A percentile compares a stretch with the other conserved stretches of the same genome.
phyloP scores from a whole-genome alignment of 345 rosid genomes.

The Diplotaxis tenuifolia region DNA sequence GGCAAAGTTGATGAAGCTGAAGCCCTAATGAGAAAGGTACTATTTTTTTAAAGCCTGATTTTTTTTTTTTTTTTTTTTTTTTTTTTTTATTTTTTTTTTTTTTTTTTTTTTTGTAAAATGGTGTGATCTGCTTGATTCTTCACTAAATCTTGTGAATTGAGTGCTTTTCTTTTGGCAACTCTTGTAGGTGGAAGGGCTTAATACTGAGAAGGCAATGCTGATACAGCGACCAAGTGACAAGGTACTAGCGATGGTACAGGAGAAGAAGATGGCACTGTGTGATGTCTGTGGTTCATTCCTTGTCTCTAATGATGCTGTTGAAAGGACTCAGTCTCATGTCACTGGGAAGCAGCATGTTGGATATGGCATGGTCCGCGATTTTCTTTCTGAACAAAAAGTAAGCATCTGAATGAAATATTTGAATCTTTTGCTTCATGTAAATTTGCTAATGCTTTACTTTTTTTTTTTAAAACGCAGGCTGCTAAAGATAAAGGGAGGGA shows the following conservation, averaged over 20 bases:
- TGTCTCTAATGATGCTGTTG: conserved; percentile 92
- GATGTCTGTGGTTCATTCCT: conserved; percentile 98
- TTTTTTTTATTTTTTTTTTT: too few species aligned
- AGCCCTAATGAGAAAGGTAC: conserved; percentile 97
- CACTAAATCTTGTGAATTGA: conserved; percentile 2
- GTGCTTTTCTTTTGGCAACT: conserved; percentile 1
- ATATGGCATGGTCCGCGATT: conserved; percentile 95
- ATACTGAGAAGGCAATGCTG: conserved; percentile 67
- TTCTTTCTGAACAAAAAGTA: conserved; percentile 76
- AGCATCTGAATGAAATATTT: conserved; percentile 17
- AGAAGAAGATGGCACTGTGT: conserved; percentile 95
- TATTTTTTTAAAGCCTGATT: background rate
- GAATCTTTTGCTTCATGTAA: background rate
- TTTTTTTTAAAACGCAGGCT: conserved; percentile 43
- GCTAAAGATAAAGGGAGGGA: conserved; percentile 83
- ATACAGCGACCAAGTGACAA: conserved; percentile 71
- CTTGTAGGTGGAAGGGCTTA: conserved; percentile 78
- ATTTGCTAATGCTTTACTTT: background rate
- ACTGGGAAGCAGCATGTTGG: conserved; percentile 97
- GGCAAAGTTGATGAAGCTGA: conserved; percentile 99
- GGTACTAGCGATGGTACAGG: conserved; percentile 71
- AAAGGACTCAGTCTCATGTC: conserved; percentile 97
- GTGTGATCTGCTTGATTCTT: too few species aligned
- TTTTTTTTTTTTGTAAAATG: too few species aligned
- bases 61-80: too few species aligned